Percentiles rank a stretch among this genome's conserved stretches.
Evolutionary conservation across 75 land plant genomes (phyloP).

Genomic region (Sequoiadendron giganteum): DNA sequence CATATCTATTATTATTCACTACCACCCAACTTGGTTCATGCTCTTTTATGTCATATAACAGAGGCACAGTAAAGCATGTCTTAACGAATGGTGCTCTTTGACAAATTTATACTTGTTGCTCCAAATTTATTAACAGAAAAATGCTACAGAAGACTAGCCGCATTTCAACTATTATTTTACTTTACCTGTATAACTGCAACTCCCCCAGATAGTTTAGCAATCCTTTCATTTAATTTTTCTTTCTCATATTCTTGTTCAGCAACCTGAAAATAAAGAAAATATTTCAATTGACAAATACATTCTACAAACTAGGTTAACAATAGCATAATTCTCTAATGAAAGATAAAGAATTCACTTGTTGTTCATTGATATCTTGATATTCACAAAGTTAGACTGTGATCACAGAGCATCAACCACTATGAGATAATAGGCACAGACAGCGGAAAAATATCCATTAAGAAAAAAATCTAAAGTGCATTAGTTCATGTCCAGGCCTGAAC

Average conservation of each 20-base stretch:
- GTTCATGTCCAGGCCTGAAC: no score
- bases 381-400: neutral
- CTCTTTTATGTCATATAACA: neutral
- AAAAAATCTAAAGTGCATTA: neutral
- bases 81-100: neutral
- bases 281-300: neutral
- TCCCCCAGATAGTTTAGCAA: slow-evolving; percentile 81
- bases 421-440: neutral
- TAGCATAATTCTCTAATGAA: neutral
- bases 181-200: slow-evolving; percentile 83
- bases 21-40: neutral
- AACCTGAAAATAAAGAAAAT: slow-evolving; percentile 26
- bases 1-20: neutral
- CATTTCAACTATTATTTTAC: slow-evolving; percentile 34
- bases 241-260: slow-evolving; percentile 71
- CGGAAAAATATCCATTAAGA: neutral
- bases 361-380: neutral
- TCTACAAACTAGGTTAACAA: neutral
- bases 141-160: neutral
- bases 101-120: neutral
- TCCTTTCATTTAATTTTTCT: slow-evolving; percentile 88
- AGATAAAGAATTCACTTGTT: neutral
- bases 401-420: neutral
- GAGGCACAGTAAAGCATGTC: neutral
- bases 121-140: neutral